A percentile compares a stretch with the other conserved stretches of the same genome.
phyloP scores from a whole-genome alignment of 2,329 filamentous ascomycete species.

The Arthrinium puccinioides region DNA sequence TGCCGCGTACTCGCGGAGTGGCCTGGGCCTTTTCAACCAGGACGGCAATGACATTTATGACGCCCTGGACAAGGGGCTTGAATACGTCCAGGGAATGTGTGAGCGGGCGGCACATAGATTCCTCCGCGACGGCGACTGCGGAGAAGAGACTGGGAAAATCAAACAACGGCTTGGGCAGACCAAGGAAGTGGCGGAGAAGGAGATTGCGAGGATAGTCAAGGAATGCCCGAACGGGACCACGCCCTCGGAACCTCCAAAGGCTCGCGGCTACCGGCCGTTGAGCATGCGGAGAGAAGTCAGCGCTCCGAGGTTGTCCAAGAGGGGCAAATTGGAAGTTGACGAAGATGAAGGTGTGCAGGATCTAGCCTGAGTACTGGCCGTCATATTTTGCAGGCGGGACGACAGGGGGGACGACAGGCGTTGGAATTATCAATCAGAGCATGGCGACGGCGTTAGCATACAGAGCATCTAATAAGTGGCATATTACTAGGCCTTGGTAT shows the following conservation, averaged over 20 bases:
- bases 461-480: too few relatives aligned
- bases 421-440: too few relatives aligned
- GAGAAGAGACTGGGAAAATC: slow-evolving; percentile 65
- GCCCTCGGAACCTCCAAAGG: slow-evolving; percentile 24
- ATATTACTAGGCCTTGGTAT: too few relatives aligned
- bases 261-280: slow-evolving; percentile 43
- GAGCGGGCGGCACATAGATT: slow-evolving; percentile 86
- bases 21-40: slow-evolving; percentile 3
- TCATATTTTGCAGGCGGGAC: too few relatives aligned
- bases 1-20: slow-evolving; percentile 1
- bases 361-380: too few relatives aligned
- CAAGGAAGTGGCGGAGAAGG: slow-evolving; percentile 50
- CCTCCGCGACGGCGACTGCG: slow-evolving; percentile 79
- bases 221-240: slow-evolving; percentile 35
- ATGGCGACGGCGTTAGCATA: too few relatives aligned
- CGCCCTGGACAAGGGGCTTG: slow-evolving; percentile 68
- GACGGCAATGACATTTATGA: slow-evolving; percentile 52
- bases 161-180: slow-evolving; percentile 58
- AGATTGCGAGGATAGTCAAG: slow-evolving; percentile 47
- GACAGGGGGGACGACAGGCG: too few relatives aligned
- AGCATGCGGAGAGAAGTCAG: slow-evolving; percentile 42
- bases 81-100: slow-evolving; percentile 72
- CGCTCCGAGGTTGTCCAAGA: slow-evolving; percentile 15
- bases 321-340: slow-evolving; percentile 16
- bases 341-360: slow-evolving; percentile 22